Evolutionary conservation across 73 alveolate species (phyloP), one percentile per base, ranked within the genome.

Genomic region (Uronychia setigera): DNA sequence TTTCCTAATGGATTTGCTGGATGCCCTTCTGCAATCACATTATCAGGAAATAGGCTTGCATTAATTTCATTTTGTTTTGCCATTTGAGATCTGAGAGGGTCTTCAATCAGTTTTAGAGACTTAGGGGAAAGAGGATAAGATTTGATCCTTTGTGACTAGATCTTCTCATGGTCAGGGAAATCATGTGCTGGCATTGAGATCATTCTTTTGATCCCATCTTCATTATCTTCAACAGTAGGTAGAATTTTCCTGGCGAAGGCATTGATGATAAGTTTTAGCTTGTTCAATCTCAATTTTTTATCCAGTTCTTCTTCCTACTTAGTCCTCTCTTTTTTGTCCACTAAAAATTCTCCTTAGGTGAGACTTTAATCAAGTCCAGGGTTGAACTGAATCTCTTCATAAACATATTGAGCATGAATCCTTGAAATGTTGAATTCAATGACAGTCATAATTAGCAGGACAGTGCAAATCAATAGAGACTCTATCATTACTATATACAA

Each of bases 381-480:
- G 67, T 11, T 46, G 67, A 46, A 46, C 67, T 46, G 19, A 19
- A 1, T 35, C 76, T 59, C 74, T 60, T 31, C 31, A 32, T 80
- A 80, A 25, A 31, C 87, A 27, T 57, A n/a, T 28, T 80, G 58
- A 11, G 9, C 79, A 28, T 31, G 32, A 0, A 25, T 32, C 31
- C 35, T 81, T 14, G 67, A 25, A 13, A 81, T 59, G 33, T 58
- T 35, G 86, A 90, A 90, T 74, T 90, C 95, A 78, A 80, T 76
- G 76, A 90, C 59, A 5, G 89, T 85, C 30, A 90, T 58, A 19
- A 85, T 76, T 30, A 90, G 77, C 0, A 90, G 76, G 34, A 31
- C 78, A 0, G 83, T 5, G 0, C 91, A 80, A 84, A 76, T 26
- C 9, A 76, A 1, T 9, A 76, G 59, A 1, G 81, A 26, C 59